phyloP scores from a whole-genome alignment of 2,329 filamentous ascomycete genomes.

The Colletotrichum paranaense region DNA sequence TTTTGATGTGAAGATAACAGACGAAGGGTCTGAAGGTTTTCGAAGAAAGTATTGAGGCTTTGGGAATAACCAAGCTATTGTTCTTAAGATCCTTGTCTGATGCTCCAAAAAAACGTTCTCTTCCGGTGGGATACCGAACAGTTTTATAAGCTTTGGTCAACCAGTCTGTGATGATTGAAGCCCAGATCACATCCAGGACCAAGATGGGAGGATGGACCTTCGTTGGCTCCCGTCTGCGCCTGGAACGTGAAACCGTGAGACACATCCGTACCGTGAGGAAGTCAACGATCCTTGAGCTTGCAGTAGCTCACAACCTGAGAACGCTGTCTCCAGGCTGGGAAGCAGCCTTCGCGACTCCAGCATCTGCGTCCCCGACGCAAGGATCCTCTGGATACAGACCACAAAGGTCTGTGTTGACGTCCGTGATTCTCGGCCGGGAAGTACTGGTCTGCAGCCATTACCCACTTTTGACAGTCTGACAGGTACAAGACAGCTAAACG shows the following conservation, averaged over 20 bases:
- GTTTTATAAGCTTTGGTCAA: conserved; percentile 31
- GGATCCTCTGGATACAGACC: background rate
- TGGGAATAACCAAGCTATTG: conserved; percentile 23
- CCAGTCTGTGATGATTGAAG: background rate
- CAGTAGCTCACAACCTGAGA: background rate
- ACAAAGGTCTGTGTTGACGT: conserved; percentile 2
- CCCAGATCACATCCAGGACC: background rate
- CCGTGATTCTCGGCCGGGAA: conserved; percentile 8
- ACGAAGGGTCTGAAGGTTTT: conserved; percentile 22
- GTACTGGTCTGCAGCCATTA: background rate
- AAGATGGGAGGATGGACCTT: background rate
- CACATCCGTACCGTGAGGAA: background rate
- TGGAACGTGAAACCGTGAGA: conserved; percentile 18
- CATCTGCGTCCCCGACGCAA: conserved; percentile 28
- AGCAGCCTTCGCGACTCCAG: background rate
- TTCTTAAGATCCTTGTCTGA: conserved; percentile 32
- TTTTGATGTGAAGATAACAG: conserved; percentile 15
- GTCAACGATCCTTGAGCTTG: background rate
- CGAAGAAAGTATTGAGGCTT: conserved; percentile 6
- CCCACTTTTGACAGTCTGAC: conserved; percentile 1
- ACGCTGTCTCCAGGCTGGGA: background rate
- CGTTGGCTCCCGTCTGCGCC: background rate
- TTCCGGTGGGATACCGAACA: conserved; percentile 20
- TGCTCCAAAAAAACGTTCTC: background rate
- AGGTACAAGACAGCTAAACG: background rate